phyloP scores from a whole-genome alignment of 2,329 filamentous ascomycete species.

The Pseudogymnoascus sp. region DNA sequence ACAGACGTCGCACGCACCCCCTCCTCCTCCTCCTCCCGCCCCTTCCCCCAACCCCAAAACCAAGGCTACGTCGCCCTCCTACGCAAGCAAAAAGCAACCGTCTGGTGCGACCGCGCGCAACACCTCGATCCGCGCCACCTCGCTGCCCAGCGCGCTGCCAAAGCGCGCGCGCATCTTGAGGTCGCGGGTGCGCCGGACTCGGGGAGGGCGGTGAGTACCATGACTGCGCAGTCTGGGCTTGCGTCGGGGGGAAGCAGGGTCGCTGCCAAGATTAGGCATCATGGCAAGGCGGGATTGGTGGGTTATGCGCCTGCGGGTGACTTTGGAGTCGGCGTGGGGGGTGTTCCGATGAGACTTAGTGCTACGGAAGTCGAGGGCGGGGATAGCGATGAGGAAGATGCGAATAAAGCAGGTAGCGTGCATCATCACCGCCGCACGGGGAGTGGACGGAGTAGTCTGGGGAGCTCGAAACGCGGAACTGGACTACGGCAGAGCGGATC shows the following conservation, averaged over 20 bases:
- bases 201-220: constrained; percentile 13
- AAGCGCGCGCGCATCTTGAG: constrained; percentile 76
- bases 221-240: constrained; percentile 29
- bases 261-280: constrained; percentile 79
- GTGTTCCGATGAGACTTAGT: constrained; percentile 83
- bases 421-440: constrained; percentile 60
- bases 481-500: not conserved
- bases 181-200: constrained; percentile 48
- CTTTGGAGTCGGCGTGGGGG: constrained; percentile 58
- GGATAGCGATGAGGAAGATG: constrained; percentile 63
- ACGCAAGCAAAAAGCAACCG: constrained; percentile 92
- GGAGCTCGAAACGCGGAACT: constrained; percentile 29
- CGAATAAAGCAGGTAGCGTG: constrained; percentile 31
- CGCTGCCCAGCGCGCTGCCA: constrained; percentile 78
- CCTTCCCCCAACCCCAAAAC: constrained; percentile 16
- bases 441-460: constrained; percentile 60
- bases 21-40: constrained; percentile 64
- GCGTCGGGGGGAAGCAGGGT: constrained; percentile 44
- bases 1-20: constrained; percentile 66
- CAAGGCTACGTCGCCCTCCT: constrained; percentile 77
- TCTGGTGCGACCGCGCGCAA: constrained; percentile 95
- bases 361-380: constrained; percentile 92
- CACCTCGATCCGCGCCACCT: constrained; percentile 78
- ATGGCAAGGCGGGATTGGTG: constrained; percentile 67
- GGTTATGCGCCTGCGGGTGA: constrained; percentile 73